Conservation (phyloP, 352 stramenopile species). For the Pythium coloratum region DNA sequence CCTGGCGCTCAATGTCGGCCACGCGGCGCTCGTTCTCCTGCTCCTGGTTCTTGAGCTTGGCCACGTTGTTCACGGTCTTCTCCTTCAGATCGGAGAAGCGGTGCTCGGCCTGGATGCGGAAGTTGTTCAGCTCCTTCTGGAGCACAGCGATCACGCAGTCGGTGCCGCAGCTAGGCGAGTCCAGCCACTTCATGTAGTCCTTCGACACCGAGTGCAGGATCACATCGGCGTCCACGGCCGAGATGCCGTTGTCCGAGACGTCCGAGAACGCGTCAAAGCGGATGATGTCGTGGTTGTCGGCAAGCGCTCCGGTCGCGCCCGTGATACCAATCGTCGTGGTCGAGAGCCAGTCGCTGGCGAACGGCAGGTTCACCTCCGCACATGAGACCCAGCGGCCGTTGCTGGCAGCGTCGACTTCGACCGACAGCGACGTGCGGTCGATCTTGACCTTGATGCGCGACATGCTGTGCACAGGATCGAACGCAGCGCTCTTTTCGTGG, state of each 20-base stretch:
- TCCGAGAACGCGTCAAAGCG: constrained; percentile 73
- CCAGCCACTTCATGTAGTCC: constrained; percentile 83
- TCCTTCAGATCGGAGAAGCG: constrained; percentile 83
- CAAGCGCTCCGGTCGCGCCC: constrained; percentile 69
- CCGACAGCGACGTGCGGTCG: constrained; percentile 45
- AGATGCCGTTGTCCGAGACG: constrained; percentile 42
- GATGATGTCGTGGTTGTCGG: constrained; percentile 87
- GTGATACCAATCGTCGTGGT: constrained; percentile 72
- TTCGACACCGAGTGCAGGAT: constrained; percentile 83
- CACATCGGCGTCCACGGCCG: constrained; percentile 57
- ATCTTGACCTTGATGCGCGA: constrained; percentile 81
- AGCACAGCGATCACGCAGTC: constrained; percentile 79
- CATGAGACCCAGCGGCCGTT: constrained; percentile 67
- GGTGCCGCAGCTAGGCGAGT: constrained; percentile 71
- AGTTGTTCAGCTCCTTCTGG: constrained; percentile 79
- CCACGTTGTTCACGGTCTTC: constrained; percentile 81
- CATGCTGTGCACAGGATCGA: constrained; percentile 80
- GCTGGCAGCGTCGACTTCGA: constrained; percentile 69
- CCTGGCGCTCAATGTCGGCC: constrained; percentile 64
- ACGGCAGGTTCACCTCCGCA: constrained; percentile 62
- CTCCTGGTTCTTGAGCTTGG: constrained; percentile 75
- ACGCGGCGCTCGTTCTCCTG: constrained; percentile 74
- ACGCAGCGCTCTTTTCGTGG: constrained; percentile 74
- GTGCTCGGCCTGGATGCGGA: constrained; percentile 80
- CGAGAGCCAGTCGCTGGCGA: constrained; percentile 61